Conservation (phyloP, 1,284 basidiomycete species). For the Marasmius fiardii region DNA sequence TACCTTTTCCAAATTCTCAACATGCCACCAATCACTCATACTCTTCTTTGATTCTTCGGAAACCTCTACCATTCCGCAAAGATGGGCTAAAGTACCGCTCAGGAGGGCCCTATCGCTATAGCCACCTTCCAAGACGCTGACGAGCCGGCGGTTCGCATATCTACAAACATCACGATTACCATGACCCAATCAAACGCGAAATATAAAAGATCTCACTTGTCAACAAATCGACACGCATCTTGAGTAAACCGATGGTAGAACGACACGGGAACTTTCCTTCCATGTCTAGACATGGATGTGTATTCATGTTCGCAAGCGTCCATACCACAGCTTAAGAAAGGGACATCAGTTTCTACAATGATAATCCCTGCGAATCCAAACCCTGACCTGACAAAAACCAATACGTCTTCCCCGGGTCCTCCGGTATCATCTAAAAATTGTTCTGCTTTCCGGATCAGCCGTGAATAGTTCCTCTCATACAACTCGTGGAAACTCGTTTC, state of each 20-base stretch:
- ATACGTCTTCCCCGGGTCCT: conserved; percentile 63
- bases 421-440: conserved; percentile 71
- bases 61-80: conserved; percentile 60
- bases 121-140: conserved; percentile 93
- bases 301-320: conserved; percentile 94
- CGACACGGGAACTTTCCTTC: conserved; percentile 82
- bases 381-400: conserved; percentile 83
- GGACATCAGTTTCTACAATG: not conserved
- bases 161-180: not conserved
- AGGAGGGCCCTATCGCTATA: conserved; percentile 89
- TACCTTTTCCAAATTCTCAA: conserved; percentile 64
- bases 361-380: not conserved
- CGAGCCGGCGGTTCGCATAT: conserved; percentile 67
- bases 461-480: conserved; percentile 68
- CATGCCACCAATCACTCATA: conserved; percentile 67
- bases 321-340: conserved; percentile 69
- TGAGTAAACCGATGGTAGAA: conserved; percentile 87
- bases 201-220: conserved; percentile 24
- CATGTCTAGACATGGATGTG: conserved; percentile 89
- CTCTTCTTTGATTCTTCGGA: conserved; percentile 22
- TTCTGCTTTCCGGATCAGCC: conserved; percentile 69
- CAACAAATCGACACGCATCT: conserved; percentile 70
- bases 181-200: no score
- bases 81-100: conserved; percentile 79
- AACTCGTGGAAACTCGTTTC: conserved; percentile 78